Conservation (phyloP, 441 rosid genomes). For the Macaranga tanarius region DNA sequence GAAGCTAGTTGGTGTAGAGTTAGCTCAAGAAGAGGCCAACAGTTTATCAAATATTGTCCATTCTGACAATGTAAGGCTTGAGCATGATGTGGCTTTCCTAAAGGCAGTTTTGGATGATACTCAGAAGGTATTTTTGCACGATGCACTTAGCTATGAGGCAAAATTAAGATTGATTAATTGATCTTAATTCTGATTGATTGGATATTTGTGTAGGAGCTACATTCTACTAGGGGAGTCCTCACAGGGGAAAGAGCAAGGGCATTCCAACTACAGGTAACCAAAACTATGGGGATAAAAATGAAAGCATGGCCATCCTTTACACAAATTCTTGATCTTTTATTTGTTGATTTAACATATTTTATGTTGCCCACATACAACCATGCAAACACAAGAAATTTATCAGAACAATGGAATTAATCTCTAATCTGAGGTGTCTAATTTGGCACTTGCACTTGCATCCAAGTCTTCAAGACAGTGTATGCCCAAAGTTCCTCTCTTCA, state of each 20-base stretch:
- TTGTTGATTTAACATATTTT: not conserved
- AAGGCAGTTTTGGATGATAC: constrained; percentile 95
- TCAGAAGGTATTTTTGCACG: constrained; percentile 59
- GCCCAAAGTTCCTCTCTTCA: not conserved
- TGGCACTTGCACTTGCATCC: not conserved
- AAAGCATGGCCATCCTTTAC: not conserved
- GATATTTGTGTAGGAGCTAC: constrained; percentile 60
- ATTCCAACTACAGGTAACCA: constrained; percentile 78
- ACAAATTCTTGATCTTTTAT: not conserved
- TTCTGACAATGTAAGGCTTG: constrained; percentile 93
- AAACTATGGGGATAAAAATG: not conserved
- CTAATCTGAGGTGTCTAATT: too few species aligned
- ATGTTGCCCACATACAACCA: not conserved
- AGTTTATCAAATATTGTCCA: constrained; percentile 85
- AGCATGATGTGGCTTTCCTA: constrained; percentile 95
- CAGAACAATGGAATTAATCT: not conserved
- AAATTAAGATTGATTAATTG: not conserved
- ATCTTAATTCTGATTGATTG: constrained; percentile 6
- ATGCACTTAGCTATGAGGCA: not conserved
- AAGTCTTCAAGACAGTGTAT: not conserved
- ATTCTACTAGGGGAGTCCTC: constrained; percentile 84
- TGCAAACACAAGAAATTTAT: not conserved
- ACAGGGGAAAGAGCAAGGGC: constrained; percentile 90
- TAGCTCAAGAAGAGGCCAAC: constrained; percentile 90
- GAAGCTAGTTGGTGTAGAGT: constrained; percentile 71